Evolutionary conservation across 2,329 filamentous ascomycete species (phyloP).

Genomic region (Fusarium sp.): DNA sequence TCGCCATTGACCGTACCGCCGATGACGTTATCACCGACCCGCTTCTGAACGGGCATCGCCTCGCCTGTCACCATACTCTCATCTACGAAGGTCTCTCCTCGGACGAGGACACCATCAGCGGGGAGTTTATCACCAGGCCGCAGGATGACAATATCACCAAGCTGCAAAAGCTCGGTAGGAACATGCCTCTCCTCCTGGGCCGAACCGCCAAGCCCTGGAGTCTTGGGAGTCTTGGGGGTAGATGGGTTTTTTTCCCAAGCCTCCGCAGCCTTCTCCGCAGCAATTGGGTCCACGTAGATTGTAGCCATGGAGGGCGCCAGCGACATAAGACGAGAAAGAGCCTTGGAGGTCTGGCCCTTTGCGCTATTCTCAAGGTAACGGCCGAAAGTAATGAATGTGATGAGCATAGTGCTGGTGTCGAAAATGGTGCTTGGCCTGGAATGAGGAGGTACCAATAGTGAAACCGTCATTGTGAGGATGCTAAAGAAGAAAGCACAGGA

Average conservation of each 20-base stretch:
- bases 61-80: conserved; percentile 99
- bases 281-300: conserved; percentile 95
- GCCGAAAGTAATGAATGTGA: conserved; percentile 93
- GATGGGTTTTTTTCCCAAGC: conserved; percentile 66
- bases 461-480: conserved; percentile 86
- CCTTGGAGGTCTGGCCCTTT: conserved; percentile 96
- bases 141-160: conserved; percentile 92
- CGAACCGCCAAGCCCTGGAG: conserved; percentile 61
- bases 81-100: conserved; percentile 93
- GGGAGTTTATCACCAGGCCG: conserved; percentile 97
- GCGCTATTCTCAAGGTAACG: conserved; percentile 94
- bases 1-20: conserved; percentile 96
- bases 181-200: conserved; percentile 87
- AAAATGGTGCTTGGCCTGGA: conserved; percentile 89
- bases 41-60: conserved; percentile 94
- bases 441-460: conserved; percentile 80
- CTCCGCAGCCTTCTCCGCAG: conserved; percentile 90
- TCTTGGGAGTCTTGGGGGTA: conserved; percentile 50
- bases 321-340: conserved; percentile 93
- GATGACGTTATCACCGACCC: conserved; percentile 82
- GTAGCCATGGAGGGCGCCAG: conserved; percentile 96
- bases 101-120: conserved; percentile 87
- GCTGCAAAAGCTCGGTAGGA: conserved; percentile 92
- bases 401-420: conserved; percentile 97
- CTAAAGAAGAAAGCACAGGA: conserved; percentile 98